phyloP scores from a whole-genome alignment of 441 rosid genomes.

The Omphalea diandra region DNA sequence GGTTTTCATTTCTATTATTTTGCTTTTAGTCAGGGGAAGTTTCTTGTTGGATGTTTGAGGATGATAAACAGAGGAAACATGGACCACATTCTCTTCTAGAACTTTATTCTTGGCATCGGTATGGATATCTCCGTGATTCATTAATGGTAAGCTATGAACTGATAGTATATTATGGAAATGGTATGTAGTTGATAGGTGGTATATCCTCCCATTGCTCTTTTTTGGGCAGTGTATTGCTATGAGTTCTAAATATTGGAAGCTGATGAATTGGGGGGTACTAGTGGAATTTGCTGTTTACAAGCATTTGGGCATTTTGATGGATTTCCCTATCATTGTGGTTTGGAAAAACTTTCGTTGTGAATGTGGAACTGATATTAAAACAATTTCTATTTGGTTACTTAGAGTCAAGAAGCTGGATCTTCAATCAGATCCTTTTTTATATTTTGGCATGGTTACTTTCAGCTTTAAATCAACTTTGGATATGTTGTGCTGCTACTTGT shows the following conservation, averaged over 20 bases:
- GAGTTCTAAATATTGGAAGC: neutral
- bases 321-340: neutral
- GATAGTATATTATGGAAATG: neutral
- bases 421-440: too few species aligned
- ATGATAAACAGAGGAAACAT: constrained; percentile 60
- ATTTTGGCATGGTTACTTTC: neutral
- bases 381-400: neutral
- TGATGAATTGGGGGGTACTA: neutral
- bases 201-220: neutral
- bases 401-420: neutral
- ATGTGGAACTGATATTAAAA: neutral
- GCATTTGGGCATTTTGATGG: neutral
- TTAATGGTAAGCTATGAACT: constrained; percentile 48
- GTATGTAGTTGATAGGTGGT: neutral
- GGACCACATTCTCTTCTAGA: constrained; percentile 79
- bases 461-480: neutral
- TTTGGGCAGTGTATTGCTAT: neutral
- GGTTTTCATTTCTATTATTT: constrained; percentile 12
- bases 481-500: neutral
- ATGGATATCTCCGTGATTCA: constrained; percentile 64
- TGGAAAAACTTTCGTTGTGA: neutral
- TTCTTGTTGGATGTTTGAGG: constrained; percentile 84
- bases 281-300: neutral
- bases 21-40: constrained; percentile 57
- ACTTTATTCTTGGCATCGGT: constrained; percentile 64